Base-by-base conservation (phyloP, 257 asterid genomes). In the Ilex asprella region DNA sequence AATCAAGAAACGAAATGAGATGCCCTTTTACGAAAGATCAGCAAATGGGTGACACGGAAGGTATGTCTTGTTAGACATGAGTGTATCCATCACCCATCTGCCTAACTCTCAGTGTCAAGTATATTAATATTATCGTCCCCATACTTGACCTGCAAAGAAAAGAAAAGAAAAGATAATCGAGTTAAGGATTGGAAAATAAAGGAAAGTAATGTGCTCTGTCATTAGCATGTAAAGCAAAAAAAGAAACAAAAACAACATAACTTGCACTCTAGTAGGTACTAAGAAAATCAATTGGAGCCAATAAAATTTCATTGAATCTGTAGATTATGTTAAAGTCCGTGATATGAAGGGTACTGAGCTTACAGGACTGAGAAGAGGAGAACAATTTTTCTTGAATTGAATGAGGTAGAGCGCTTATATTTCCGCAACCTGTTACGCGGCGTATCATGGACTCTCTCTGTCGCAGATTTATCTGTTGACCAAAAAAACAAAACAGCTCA, bases 71-170 rank as follows among this genome's bases (percentile, higher is more conserved):
- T 53, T 29, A 53, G 3, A 53, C 57, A 53, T n/a, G 57, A 16
- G 10, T 1, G 2, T 10, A 53, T 14, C 57, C 57, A 53, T 53
- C 57, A 53, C 30, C 57, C 11, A 53, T n/a, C 57, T 1, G 57
- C 57, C 57, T 53, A 15, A 53, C 57, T 16, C 57, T 53, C 30
- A 53, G 30, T 1, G 57, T 53, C 57, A 53, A 53, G 10, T 53
- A 53, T 53, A 53, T 53, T 16, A 53, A 6, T 53, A 53, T 53
- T 29, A 53, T 53, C 15, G 57, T 53, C 15, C 57, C 57, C 30
- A 53, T 21, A 16, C 29, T 53, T 1, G 57, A 53, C 57, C 57
- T 53, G 57, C 9, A 16, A 53, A 49, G 10, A 49, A 12, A 49
- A 49, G 5, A 4, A 16, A 53, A 49, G 10, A 49, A 12, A 49